These are phyloP conservation scores for Diaporthe vexans DNA, from an alignment of 2,329 filamentous ascomycete genomes.

Conservation along the genomic window DNA sequence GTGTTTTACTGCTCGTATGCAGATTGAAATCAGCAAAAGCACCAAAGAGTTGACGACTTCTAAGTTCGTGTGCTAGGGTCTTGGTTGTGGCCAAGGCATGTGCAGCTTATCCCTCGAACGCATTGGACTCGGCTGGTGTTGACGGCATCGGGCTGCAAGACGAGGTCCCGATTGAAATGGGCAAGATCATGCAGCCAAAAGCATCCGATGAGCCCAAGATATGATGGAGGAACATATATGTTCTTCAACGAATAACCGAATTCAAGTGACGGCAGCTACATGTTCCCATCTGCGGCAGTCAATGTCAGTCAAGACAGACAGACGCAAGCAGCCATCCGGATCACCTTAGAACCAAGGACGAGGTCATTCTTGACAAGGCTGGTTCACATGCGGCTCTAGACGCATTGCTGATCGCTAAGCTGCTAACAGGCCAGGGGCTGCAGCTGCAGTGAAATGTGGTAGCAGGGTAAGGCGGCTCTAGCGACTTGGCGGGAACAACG, in stretches of 20 bases:
- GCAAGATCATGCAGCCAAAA: neutral
- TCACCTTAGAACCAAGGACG: neutral
- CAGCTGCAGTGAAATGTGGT: neutral
- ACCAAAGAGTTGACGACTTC: neutral
- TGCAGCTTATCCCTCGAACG: neutral
- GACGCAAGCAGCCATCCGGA: neutral
- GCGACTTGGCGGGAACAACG: neutral
- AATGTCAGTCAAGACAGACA: no score
- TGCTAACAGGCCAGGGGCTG: neutral
- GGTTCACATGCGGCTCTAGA: constrained; percentile 31
- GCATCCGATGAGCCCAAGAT: no score
- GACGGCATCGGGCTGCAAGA: neutral
- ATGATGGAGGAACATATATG: no score
- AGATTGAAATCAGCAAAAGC: neutral
- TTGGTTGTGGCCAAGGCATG: neutral
- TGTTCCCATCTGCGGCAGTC: no score
- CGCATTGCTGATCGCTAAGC: constrained; percentile 7
- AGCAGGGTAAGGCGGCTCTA: constrained; percentile 28
- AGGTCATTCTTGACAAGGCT: neutral
- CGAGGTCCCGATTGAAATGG: neutral
- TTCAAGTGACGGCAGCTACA: no score
- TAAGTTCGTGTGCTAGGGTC: neutral
- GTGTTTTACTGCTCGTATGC: neutral
- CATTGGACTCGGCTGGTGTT: neutral
- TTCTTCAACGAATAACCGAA: neutral